Conservation (phyloP, 78 protist genomes). For the Monosiga brevicollis region DNA sequence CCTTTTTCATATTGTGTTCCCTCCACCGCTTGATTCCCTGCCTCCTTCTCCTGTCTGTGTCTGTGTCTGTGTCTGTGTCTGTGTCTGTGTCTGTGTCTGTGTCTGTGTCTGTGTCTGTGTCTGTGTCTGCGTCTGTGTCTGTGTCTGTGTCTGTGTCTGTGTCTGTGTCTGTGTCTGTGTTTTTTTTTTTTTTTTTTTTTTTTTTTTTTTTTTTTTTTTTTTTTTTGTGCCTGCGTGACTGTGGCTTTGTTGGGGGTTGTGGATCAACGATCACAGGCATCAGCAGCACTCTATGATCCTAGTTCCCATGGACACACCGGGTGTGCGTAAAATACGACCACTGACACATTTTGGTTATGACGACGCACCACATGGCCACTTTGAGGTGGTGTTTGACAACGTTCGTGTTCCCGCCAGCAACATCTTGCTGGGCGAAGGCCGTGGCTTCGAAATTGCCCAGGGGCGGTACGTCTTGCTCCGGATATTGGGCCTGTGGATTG, state of each 20-base stretch:
- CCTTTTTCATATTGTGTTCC: background rate
- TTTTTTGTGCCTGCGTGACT: background rate
- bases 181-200: no score
- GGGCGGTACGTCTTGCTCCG: background rate
- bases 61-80: background rate
- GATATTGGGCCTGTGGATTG: background rate
- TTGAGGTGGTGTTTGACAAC: slow-evolving; percentile 31
- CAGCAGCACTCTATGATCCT: slow-evolving; percentile 61
- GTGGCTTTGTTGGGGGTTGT: no score
- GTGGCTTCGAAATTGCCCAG: slow-evolving; percentile 62
- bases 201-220: no score
- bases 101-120: slow-evolving; percentile 1
- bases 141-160: background rate
- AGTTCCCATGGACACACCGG: slow-evolving; percentile 68
- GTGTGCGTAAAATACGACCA: slow-evolving; percentile 30
- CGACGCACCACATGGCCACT: slow-evolving; percentile 74
- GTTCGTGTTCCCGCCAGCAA: slow-evolving; percentile 51
- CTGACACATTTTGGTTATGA: slow-evolving; percentile 56
- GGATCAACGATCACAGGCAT: slow-evolving; percentile 15
- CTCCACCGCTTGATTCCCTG: background rate
- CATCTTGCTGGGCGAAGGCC: slow-evolving; percentile 33
- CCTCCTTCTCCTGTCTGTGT: background rate
- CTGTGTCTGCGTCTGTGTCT: background rate
- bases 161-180: background rate
- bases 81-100: background rate